A percentile compares a stretch with the other conserved stretches of the same genome.
These are phyloP conservation scores for Crithidia acanthocephali DNA, from an alignment of 208 protist species.

Conservation along the genomic window DNA sequence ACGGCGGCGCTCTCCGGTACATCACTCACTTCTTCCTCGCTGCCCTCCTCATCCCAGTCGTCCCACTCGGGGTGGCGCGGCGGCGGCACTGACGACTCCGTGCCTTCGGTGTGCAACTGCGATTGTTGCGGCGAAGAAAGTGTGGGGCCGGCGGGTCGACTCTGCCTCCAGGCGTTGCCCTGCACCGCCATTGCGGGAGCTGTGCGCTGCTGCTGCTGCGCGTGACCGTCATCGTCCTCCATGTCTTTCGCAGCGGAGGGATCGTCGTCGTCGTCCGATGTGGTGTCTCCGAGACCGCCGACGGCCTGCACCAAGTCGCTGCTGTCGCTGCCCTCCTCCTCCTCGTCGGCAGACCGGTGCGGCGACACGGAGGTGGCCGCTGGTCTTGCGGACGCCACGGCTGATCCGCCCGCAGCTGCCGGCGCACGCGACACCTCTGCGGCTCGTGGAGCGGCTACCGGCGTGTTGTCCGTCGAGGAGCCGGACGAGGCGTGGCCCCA, in stretches of 20 bases:
- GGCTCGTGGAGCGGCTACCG: neutral
- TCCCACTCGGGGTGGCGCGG: conserved; percentile 30
- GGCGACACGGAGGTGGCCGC: neutral
- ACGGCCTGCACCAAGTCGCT: conserved; percentile 16
- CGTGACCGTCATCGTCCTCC: neutral
- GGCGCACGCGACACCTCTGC: neutral
- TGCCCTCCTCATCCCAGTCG: conserved; percentile 32
- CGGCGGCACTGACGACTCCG: neutral
- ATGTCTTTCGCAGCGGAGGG: too few relatives aligned
- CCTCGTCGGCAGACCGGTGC: neutral
- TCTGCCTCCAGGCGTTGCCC: neutral
- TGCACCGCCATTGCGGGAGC: neutral
- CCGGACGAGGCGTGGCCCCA: conserved; percentile 5
- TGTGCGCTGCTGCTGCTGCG: neutral
- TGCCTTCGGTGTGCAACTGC: neutral
- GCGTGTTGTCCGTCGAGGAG: conserved; percentile 6
- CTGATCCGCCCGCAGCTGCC: neutral
- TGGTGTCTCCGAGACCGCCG: neutral
- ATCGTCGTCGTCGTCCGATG: neutral
- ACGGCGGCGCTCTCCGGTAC: neutral
- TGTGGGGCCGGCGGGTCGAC: neutral
- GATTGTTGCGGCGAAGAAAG: neutral
- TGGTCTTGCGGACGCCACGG: neutral
- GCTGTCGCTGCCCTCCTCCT: neutral
- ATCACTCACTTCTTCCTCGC: conserved; percentile 21